Evolutionary conservation across 1,139 yeast genomes (phyloP), one percentile per base, ranked within the genome.

Genomic region (Taphrina wiesneri): DNA sequence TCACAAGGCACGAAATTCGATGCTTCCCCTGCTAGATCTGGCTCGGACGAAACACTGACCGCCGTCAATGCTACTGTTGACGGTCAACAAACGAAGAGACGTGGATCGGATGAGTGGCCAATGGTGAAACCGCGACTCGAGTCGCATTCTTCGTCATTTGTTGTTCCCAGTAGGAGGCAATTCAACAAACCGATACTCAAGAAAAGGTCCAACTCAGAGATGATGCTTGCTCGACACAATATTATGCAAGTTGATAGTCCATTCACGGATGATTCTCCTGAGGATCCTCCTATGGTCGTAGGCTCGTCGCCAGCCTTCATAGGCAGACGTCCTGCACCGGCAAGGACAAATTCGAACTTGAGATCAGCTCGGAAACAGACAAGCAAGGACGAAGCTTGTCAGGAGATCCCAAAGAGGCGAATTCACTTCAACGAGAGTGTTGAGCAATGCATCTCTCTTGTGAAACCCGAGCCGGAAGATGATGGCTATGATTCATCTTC

Each of bases 341-440:
- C 32, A 15, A 26, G 30, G 15, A 43, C 60, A 19, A 45, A 52
- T 32, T 45, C 65, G 1, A 49, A 47, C 5, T 63, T 63, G 26
- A 45, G 63, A 45, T 53, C 70, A 39, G 54, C 67, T n/a, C 51
- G 66, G n/a, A 23, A 70, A 52, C 65, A 65, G 47, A 59, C 70
- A 52, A 45, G 70, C 56, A 63, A 64, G 51, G 68, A 71, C 13
- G 77, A 77, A 70, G 78, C 77, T 65, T 79, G 77, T 56, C 67
- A 32, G 13, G 61, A 54, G 19, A 25, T 62, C 2, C 23, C 65
- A 49, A 65, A 67, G 57, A 82, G 93, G 69, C 93, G 83, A 71
- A 91, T 92, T 67, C 98, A 91, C 77, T 93, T 93, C 77, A 92
- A 88, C 74, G 96, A 90, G 73, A 85, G 91, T 67, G 99, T 93